These are phyloP conservation scores for Verticillium alfalfae DNA, from an alignment of 2,329 filamentous ascomycete genomes.

Conservation along the genomic window DNA sequence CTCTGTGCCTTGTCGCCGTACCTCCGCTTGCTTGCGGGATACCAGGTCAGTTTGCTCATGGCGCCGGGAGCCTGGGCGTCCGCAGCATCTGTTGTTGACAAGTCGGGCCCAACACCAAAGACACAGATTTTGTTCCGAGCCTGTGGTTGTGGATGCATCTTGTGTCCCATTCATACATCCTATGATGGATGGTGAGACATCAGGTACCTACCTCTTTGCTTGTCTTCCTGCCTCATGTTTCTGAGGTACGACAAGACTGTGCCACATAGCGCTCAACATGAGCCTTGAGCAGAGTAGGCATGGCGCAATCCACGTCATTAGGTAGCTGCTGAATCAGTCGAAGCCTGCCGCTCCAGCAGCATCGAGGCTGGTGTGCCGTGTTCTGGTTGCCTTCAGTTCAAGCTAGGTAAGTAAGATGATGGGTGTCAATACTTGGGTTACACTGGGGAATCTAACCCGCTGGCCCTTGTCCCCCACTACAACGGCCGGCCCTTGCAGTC, in stretches of 20 bases:
- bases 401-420: not conserved
- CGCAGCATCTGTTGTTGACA: not conserved
- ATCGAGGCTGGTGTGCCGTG: not conserved
- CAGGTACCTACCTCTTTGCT: not conserved
- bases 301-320: not conserved
- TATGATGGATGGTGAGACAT: not conserved
- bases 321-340: not conserved
- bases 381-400: not conserved
- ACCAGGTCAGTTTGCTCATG: not conserved
- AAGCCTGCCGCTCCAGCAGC: not conserved
- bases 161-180: not conserved
- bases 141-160: constrained; percentile 1
- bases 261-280: not conserved
- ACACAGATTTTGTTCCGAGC: constrained; percentile 8
- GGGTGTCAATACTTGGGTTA: not conserved
- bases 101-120: constrained; percentile 7
- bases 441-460: not conserved
- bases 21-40: not conserved
- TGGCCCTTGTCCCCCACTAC: not conserved
- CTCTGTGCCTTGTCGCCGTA: not conserved
- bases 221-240: not conserved
- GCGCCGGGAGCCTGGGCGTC: not conserved
- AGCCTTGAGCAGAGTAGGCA: not conserved
- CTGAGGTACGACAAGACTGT: too few species aligned
- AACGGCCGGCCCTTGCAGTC: not conserved